Evolutionary conservation across 805 yeast genomes (phyloP), one percentile per base, ranked within the genome.

Genomic region (Candida sonorensis): DNA sequence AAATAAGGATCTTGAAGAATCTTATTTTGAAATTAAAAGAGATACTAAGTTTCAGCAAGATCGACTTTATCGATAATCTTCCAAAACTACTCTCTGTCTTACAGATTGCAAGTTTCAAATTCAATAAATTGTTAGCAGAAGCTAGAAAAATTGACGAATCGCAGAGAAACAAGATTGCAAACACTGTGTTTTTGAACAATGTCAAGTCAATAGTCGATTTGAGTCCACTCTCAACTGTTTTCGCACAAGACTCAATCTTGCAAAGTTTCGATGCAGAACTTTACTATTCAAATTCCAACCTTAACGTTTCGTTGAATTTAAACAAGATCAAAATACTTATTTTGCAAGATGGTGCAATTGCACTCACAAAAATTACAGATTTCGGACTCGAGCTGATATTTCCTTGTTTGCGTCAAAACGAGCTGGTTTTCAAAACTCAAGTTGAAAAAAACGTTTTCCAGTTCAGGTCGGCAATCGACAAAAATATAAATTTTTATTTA

Each of bases 331-430:
- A 46, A 34, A 24, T 50, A 4, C 13, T 40, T 7, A 40, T 50
- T 25, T 26, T 50, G 16, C 24, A 37, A n/a, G 27, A 33, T 16
- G 22, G 34, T 17, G 18, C 42, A 8, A 21, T 54, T 12, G 62
- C 59, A 7, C 29, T 62, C 5, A 46, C 59, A 10, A 42, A 51
- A n/a, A 31, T 51, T 10, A 57, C 59, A 21, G 48, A 50, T 7
- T 36, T 42, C 22, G 53, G 52, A 5, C 45, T 55, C 16, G 42
- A 56, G 6, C 35, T 62, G 24, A 21, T 62, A 19, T 62, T 63
- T 32, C 60, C 65, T 7, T 58, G 59, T 15, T 39, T 63, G 17
- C 42, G 48, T 22, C 33, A 34, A n/a, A 38, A 42, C 10, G 62
- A 57, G 30, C 43, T 62, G 9, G 35, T 21, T 10, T 42, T 53